Percentiles rank a stretch among this genome's conserved stretches.
phyloP scores from a whole-genome alignment of 257 asterid genomes.

The Petunia axillaris region DNA sequence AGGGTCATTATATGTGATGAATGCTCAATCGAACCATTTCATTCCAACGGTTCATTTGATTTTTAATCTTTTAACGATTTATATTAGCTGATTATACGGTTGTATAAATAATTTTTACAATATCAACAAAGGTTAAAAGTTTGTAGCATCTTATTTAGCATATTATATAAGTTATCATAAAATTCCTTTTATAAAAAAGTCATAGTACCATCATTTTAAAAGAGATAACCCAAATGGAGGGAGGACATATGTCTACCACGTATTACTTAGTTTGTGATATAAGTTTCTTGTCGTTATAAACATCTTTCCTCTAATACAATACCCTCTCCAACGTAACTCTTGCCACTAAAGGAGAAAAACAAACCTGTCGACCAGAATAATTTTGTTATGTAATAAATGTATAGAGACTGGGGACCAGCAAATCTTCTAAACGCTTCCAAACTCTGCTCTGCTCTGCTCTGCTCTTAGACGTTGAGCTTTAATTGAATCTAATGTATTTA shows the following conservation, averaged over 20 bases:
- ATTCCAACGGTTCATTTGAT: not conserved
- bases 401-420: not conserved
- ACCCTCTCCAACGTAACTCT: not conserved
- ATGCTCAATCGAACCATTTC: no score
- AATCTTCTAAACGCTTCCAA: not conserved
- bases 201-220: no score
- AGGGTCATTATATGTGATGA: not conserved
- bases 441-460: not conserved
- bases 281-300: no score
- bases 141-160: no score
- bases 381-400: not conserved
- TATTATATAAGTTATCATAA: no score
- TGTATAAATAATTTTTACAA: no score
- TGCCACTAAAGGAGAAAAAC: not conserved
- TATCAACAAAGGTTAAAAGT: no score
- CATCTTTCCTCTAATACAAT: not conserved
- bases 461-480: not conserved
- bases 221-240: no score
- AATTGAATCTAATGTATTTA: not conserved
- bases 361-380: not conserved
- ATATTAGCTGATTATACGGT: no score
- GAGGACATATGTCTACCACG: no score
- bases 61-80: no score
- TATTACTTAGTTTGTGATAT: not conserved
- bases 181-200: no score